Conservation (phyloP, 768 basidiomycete species). For the Tephrocybe sp. region DNA sequence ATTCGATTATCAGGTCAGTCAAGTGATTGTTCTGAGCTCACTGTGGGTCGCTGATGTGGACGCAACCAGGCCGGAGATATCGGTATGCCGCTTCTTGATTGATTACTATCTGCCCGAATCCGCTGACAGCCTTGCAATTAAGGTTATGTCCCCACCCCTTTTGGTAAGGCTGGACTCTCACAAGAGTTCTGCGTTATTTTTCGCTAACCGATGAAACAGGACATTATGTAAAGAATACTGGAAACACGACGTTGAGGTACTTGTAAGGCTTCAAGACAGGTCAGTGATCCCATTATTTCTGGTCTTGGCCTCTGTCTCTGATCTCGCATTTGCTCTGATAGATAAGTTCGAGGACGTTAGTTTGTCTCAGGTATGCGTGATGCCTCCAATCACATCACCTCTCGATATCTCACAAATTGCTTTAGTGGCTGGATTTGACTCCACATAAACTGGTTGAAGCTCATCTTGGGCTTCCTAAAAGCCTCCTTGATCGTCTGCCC, state of each 20-base stretch:
- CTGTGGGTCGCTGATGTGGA: background rate
- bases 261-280: slow-evolving; percentile 49
- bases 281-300: too few relatives aligned
- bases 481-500: slow-evolving; percentile 30
- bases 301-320: too few relatives aligned
- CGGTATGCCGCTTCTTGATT: slow-evolving; percentile 34
- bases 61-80: slow-evolving; percentile 63
- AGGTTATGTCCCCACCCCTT: slow-evolving; percentile 61
- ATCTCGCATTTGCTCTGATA: too few relatives aligned
- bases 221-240: slow-evolving; percentile 56
- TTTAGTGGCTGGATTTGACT: slow-evolving; percentile 26
- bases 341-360: slow-evolving; percentile 38
- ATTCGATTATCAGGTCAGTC: slow-evolving; percentile 53
- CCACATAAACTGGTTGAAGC: slow-evolving; percentile 18
- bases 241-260: slow-evolving; percentile 47
- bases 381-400: background rate
- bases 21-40: background rate
- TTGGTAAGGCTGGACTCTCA: slow-evolving; percentile 35
- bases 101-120: background rate
- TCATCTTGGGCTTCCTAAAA: slow-evolving; percentile 12
- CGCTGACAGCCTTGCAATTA: slow-evolving; percentile 2
- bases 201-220: slow-evolving; percentile 25
- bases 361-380: slow-evolving; percentile 41
- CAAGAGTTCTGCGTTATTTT: background rate
- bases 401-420: background rate